Conservation (phyloP, 1,139 yeast genomes). For the Wickerhamomyces sp. region DNA sequence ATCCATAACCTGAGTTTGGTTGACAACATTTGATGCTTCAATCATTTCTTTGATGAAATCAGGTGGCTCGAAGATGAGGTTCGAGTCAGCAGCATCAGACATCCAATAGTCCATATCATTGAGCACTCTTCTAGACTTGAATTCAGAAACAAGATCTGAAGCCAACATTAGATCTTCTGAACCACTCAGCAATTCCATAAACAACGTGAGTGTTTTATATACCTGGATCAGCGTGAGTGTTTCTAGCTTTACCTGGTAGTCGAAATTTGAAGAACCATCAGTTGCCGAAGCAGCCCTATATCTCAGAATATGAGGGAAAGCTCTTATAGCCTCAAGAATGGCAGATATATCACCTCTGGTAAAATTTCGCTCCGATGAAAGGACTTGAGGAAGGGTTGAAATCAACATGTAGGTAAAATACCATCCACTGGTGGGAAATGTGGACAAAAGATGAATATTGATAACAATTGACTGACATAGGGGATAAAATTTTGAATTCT, state of each 20-base stretch:
- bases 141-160: slow-evolving; percentile 8
- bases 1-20: slow-evolving; percentile 1
- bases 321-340: slow-evolving; percentile 10
- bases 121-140: slow-evolving; percentile 10
- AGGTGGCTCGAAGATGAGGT: slow-evolving; percentile 13
- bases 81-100: slow-evolving; percentile 1
- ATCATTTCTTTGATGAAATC: slow-evolving; percentile 11
- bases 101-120: slow-evolving; percentile 2
- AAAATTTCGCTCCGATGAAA: slow-evolving; percentile 11
- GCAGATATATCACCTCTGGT: slow-evolving; percentile 14
- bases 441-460: slow-evolving; percentile 11
- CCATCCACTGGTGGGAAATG: slow-evolving; percentile 15
- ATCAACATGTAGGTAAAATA: slow-evolving; percentile 11
- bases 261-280: not conserved
- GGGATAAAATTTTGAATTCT: slow-evolving; percentile 16
- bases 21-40: slow-evolving; percentile 12
- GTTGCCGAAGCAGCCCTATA: slow-evolving; percentile 8
- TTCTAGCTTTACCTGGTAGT: slow-evolving; percentile 7
- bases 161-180: slow-evolving; percentile 12
- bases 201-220: slow-evolving; percentile 7
- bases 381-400: slow-evolving; percentile 2
- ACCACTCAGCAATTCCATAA: slow-evolving; percentile 12
- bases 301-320: slow-evolving; percentile 12
- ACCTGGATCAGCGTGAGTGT: slow-evolving; percentile 9
- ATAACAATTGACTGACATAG: slow-evolving; percentile 16